These are phyloP conservation scores for Nitzschia sp. DNA, from an alignment of 108 stramenopile genomes.

Conservation along the genomic window DNA sequence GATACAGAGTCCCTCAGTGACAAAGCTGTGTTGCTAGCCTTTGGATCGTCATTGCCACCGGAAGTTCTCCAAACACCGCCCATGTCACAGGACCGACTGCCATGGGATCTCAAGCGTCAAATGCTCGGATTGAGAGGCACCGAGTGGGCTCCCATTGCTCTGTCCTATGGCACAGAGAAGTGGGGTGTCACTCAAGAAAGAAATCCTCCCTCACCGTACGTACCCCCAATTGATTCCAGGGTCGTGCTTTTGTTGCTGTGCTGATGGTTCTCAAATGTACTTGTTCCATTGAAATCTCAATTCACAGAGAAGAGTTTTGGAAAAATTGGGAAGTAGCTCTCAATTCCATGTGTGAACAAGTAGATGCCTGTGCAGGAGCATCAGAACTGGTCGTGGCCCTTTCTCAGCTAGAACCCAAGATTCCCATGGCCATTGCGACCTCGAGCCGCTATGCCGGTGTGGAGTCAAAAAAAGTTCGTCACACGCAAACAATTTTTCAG, in stretches of 20 bases:
- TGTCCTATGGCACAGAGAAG: conserved; percentile 52
- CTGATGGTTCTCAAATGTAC: too few relatives aligned
- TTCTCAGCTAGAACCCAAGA: not conserved
- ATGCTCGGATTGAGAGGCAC: conserved; percentile 70
- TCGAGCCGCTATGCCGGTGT: conserved; percentile 60
- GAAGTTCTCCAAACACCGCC: conserved; percentile 12
- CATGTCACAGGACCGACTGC: conserved; percentile 36
- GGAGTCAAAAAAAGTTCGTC: conserved; percentile 49
- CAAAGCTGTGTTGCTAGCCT: conserved; percentile 61
- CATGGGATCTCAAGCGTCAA: conserved; percentile 77
- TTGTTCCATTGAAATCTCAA: too few relatives aligned
- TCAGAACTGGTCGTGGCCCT: conserved; percentile 54
- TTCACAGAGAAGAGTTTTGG: conserved; percentile 37
- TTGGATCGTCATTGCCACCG: conserved; percentile 32
- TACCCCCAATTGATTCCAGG: not conserved
- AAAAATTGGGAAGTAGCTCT: conserved; percentile 58
- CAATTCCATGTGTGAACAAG: conserved; percentile 56
- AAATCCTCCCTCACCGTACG: conserved; percentile 12
- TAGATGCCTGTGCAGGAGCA: conserved; percentile 66
- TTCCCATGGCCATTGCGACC: conserved; percentile 79
- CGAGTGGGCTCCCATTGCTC: conserved; percentile 78
- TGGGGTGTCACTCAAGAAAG: conserved; percentile 41
- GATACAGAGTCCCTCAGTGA: conserved; percentile 73
- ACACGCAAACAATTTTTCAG: conserved; percentile 56
- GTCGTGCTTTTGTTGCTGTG: not conserved